A percentile compares a stretch with the other conserved stretches of the same genome.
These are phyloP conservation scores for Tricladium varicosporioides DNA, from an alignment of 2,329 filamentous ascomycete species.

Conservation along the genomic window DNA sequence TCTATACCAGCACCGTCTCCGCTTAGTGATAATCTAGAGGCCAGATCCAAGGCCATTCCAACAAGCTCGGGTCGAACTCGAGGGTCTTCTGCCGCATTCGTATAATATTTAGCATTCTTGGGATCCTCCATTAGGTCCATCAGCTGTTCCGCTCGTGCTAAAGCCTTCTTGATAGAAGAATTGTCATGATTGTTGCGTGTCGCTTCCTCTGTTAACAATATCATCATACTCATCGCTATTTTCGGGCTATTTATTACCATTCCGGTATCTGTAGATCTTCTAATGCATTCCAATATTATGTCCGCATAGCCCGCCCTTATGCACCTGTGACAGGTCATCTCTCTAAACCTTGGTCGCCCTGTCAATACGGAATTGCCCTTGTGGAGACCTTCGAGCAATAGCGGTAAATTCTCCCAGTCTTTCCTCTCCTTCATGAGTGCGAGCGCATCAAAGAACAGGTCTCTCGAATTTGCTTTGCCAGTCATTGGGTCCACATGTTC, in stretches of 20 bases:
- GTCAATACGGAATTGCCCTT: slow-evolving; percentile 2
- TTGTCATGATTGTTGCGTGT: no score
- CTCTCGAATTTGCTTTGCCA: slow-evolving; percentile 20
- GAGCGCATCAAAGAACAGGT: slow-evolving; percentile 19
- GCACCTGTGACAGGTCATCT: slow-evolving; percentile 19
- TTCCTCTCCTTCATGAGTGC: slow-evolving; percentile 31
- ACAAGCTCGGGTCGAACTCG: slow-evolving; percentile 37
- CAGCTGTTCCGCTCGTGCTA: slow-evolving; percentile 32
- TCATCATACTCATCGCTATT: no score
- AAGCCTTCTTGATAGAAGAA: slow-evolving; percentile 25
- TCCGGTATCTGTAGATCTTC: slow-evolving; percentile 28
- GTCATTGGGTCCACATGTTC: slow-evolving; percentile 24
- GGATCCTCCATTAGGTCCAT: slow-evolving; percentile 29
- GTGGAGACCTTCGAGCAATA: slow-evolving; percentile 31
- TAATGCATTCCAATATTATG: slow-evolving; percentile 30
- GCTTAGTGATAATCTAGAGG: slow-evolving; percentile 40
- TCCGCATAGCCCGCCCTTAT: slow-evolving; percentile 23
- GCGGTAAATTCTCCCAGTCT: slow-evolving; percentile 35
- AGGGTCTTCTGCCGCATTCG: slow-evolving; percentile 31
- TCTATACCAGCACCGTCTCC: slow-evolving; percentile 38
- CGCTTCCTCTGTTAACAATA: no score
- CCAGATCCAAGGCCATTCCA: slow-evolving; percentile 34
- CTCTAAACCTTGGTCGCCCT: not conserved
- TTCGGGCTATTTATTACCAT: slow-evolving; percentile 19
- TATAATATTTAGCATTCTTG: slow-evolving; percentile 17